A percentile compares a stretch with the other conserved stretches of the same genome.
These are phyloP conservation scores for Ehretia macrophylla DNA, from an alignment of 257 asterid genomes.

Conservation along the genomic window DNA sequence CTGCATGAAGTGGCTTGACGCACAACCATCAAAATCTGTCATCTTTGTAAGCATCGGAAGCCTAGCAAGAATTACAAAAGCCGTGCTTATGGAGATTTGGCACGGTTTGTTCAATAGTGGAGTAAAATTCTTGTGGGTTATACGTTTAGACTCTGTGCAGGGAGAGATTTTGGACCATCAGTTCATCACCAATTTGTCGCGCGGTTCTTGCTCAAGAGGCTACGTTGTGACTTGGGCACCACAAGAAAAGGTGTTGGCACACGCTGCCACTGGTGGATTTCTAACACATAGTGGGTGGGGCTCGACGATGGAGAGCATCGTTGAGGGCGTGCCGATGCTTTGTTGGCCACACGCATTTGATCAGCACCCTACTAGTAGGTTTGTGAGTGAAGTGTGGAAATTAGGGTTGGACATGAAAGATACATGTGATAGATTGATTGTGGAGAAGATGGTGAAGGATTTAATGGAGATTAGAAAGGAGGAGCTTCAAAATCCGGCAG, in stretches of 20 bases:
- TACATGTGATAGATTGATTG: constrained; percentile 5
- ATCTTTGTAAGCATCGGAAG: constrained; percentile 29
- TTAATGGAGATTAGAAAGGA: constrained; percentile 11
- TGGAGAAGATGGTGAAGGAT: constrained; percentile 19
- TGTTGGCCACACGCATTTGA: constrained; percentile 28
- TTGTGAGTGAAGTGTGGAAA: constrained; percentile 25
- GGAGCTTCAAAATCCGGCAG: constrained; percentile 6
- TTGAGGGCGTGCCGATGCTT: constrained; percentile 29
- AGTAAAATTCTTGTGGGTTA: constrained; percentile 22
- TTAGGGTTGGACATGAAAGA: constrained; percentile 31
- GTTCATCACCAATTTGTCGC: neutral
- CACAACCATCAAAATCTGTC: constrained; percentile 21
- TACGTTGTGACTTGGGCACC: constrained; percentile 25
- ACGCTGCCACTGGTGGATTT: constrained; percentile 21
- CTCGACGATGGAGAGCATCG: constrained; percentile 27
- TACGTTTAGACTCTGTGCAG: constrained; percentile 17
- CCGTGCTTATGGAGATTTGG: constrained; percentile 18
- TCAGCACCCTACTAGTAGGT: constrained; percentile 19
- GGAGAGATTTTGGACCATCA: neutral
- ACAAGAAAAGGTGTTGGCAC: constrained; percentile 23
- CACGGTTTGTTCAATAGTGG: constrained; percentile 18
- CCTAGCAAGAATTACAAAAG: neutral
- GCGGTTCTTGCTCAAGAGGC: neutral
- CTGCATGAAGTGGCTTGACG: constrained; percentile 26
- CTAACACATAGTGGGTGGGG: constrained; percentile 33